A percentile compares a stretch with the other conserved stretches of the same genome.
These are phyloP conservation scores for Eucommia ulmoides DNA, from an alignment of 257 asterid genomes.

Conservation along the genomic window DNA sequence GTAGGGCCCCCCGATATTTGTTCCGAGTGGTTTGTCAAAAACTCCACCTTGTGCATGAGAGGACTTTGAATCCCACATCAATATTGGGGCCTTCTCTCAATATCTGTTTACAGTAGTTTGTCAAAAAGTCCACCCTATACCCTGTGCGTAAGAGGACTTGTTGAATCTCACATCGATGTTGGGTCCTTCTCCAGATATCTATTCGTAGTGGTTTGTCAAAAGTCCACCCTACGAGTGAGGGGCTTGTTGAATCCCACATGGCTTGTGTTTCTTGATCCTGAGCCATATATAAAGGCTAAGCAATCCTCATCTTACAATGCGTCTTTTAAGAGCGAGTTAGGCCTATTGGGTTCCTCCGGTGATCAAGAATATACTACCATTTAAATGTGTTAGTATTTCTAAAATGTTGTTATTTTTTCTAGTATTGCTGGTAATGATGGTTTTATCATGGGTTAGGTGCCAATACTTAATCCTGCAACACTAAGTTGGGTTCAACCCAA, in stretches of 20 bases:
- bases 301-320: too few relatives aligned
- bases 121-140: neutral
- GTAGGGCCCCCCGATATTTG: too few relatives aligned
- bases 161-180: too few relatives aligned
- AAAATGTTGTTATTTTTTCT: slow-evolving; percentile 1
- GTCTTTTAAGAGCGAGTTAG: too few relatives aligned
- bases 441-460: slow-evolving; percentile 44
- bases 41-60: neutral
- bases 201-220: too few relatives aligned
- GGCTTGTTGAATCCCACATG: too few relatives aligned
- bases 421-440: neutral
- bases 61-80: neutral
- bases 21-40: neutral
- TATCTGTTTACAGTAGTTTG: too few relatives aligned
- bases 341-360: too few relatives aligned
- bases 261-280: too few relatives aligned
- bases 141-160: neutral
- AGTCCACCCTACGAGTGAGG: too few relatives aligned
- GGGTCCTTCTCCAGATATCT: too few relatives aligned
- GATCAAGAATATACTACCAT: too few relatives aligned
- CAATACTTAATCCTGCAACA: slow-evolving; percentile 49
- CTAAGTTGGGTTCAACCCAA: slow-evolving; percentile 50
- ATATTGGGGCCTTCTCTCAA: neutral
- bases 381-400: neutral
- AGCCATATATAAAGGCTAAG: neutral